Evolutionary conservation across 2,329 filamentous ascomycete genomes (phyloP), one percentile per base, ranked within the genome.

Genomic region (Hypoxylon sp.): DNA sequence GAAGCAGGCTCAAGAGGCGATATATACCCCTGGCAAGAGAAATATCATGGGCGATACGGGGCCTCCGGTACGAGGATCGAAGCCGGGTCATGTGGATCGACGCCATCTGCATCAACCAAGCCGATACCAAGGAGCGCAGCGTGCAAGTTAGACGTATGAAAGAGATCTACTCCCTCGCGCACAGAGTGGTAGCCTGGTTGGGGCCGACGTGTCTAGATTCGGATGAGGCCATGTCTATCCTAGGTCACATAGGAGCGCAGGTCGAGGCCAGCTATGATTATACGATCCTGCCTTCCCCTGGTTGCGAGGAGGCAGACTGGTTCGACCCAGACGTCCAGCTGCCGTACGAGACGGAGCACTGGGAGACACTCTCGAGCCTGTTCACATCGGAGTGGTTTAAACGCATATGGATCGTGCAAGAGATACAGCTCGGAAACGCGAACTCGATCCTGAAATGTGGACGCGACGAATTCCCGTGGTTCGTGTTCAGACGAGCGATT

Each of bases 341-440:
- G 18, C 53, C 55, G 10, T 60, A 41, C 23, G 27, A 18, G 5
- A 8, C 7, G 13, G 41, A 58, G 2, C 45, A 45, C 3, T 57
- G 48, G 43, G 23, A 53, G 2, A 55, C 63, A 1, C 47, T 65
- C 8, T 10, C 4, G 4, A 11, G 24, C 3, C 6, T 65, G 3
- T 49, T 18, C 7, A 23, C 7, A 15, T 13, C 17, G 2, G 15
- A 7, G 9, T 67, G 55, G 52, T 55, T 63, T 15, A 1, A 1
- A 3, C 57, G 62, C 9, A 21, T 68, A 8, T 67, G 63, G 64
- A 29, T 67, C 13, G 33, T 66, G 15, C 64, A 68, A 29, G 64
- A 67, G 18, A 58, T 68, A 15, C 53, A 61, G 2, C 38, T 62
- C n/a, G 63, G 49, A 4, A 53, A 18, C 40, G 13, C 18, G 1